Base-by-base conservation (phyloP, 306 rosid genomes). In the Castanospermum australe region DNA sequence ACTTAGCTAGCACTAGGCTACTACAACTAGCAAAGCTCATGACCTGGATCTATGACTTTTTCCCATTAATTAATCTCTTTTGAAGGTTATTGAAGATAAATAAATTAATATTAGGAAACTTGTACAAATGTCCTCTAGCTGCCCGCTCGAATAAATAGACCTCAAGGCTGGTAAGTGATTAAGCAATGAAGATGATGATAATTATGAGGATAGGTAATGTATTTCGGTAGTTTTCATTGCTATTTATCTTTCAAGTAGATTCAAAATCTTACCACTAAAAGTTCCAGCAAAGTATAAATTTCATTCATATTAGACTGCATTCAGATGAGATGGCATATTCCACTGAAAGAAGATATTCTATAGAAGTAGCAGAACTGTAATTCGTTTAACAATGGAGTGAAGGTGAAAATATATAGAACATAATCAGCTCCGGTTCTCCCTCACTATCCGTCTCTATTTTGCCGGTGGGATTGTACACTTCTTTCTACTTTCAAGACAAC, bases 381-480 rank as follows among this genome's bases (percentile, higher is more conserved):
- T 54, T 81, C 77, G 70, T 69, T 80, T 59, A 83, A 87, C 83
- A 75, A 77, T 33, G 81, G 66, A 79, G 69, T 77, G 63, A 82
- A 59, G 69, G 56, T 79, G 48, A 77, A 59, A 65, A 77, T 71
- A 81, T 80, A 85, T 7, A 52, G 67, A 73, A 79, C 85, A 79
- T 63, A 54, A 71, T 77, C 78, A 78, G 79, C 66, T 35, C 62
- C 75, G 50, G 56, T 77, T 54, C 82, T 61, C 33, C 82, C 80
- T 45, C 60, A 44, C 68, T 21, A 30, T 32, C 80, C 82, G 12
- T 60, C 45, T 38, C 76, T 73, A 54, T 52, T 73, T 86, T 22
- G 77, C 86, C 83, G 78, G 78, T 83, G 84, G 87, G 84, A 84
- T 77, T 85, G 83, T 84, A 83, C 88, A 83, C 73, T 84, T 75